Evolutionary conservation across 441 rosid species (phyloP).

Genomic region (Populus hybrid): DNA sequence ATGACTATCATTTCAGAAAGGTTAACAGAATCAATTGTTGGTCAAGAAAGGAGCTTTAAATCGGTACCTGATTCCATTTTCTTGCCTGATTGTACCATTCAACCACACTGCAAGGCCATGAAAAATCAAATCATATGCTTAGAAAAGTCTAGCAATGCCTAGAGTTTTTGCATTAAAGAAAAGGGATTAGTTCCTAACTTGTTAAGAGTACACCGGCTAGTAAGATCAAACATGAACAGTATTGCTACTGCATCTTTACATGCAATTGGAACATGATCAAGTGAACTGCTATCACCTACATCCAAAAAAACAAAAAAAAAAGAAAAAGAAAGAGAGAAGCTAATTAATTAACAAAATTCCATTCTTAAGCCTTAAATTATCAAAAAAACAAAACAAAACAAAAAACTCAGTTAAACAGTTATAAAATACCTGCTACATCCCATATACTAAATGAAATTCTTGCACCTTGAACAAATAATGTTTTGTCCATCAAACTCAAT

Average conservation of each 20-base stretch:
- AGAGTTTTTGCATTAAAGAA: background rate
- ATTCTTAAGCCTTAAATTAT: background rate
- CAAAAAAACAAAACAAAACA: background rate
- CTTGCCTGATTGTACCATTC: slow-evolving; percentile 85
- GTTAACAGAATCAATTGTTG: background rate
- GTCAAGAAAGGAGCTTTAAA: background rate
- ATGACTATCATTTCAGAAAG: background rate
- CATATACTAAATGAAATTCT: slow-evolving; percentile 82
- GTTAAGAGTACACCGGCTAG: slow-evolving; percentile 87
- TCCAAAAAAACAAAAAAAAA: background rate
- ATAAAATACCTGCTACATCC: slow-evolving; percentile 81
- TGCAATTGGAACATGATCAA: slow-evolving; percentile 78
- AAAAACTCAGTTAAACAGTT: background rate
- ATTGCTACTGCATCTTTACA: slow-evolving; percentile 95
- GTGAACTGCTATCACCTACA: slow-evolving; percentile 62
- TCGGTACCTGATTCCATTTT: slow-evolving; percentile 87
- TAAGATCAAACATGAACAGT: slow-evolving; percentile 90
- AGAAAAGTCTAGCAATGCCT: background rate
- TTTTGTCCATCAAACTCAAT: slow-evolving; percentile 78
- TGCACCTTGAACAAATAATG: slow-evolving; percentile 70
- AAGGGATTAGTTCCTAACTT: slow-evolving; percentile 34
- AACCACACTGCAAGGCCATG: slow-evolving; percentile 45
- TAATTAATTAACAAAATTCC: background rate
- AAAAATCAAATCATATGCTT: background rate
- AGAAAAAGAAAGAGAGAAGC: background rate